Percentiles rank a stretch among this genome's conserved stretches.
These are phyloP conservation scores for Suillus spraguei DNA, from an alignment of 768 basidiomycete species.

Conservation along the genomic window DNA sequence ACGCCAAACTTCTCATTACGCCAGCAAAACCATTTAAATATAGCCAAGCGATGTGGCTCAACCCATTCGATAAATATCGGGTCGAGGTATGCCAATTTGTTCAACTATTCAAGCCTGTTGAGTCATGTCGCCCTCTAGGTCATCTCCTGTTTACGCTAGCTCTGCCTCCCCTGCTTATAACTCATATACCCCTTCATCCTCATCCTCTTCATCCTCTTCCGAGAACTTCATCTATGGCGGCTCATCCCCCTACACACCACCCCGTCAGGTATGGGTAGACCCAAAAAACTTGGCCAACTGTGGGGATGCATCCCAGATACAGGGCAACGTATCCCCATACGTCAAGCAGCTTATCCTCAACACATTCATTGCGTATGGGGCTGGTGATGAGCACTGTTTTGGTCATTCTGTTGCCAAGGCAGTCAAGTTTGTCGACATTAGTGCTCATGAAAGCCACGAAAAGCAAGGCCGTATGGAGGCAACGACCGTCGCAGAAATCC, in stretches of 20 bases:
- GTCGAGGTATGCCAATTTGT: slow-evolving; percentile 6
- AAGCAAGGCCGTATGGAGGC: slow-evolving; percentile 58
- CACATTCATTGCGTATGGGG: slow-evolving; percentile 71
- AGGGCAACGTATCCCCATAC: slow-evolving; percentile 63
- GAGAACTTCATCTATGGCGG: slow-evolving; percentile 26
- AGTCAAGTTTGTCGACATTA: slow-evolving; percentile 64
- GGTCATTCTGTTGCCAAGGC: slow-evolving; percentile 61
- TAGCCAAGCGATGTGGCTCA: slow-evolving; percentile 24
- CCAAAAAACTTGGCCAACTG: slow-evolving; percentile 61
- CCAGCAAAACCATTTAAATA: slow-evolving; percentile 19
- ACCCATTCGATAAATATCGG: slow-evolving; percentile 31
- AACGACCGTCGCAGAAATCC: slow-evolving; percentile 61
- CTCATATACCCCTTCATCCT: slow-evolving; percentile 19
- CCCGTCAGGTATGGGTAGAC: slow-evolving; percentile 61
- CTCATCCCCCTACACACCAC: slow-evolving; percentile 12
- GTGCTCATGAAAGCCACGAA: slow-evolving; percentile 47
- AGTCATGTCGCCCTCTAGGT: slow-evolving; percentile 28
- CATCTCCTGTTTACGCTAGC: slow-evolving; percentile 29
- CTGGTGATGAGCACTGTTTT: slow-evolving; percentile 63
- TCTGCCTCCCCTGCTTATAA: slow-evolving; percentile 32
- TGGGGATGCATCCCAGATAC: slow-evolving; percentile 55
- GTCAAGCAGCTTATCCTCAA: slow-evolving; percentile 71
- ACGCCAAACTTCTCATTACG: slow-evolving; percentile 4
- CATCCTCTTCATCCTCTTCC: slow-evolving; percentile 22
- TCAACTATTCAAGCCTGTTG: slow-evolving; percentile 8